Conservation (phyloP, 306 rosid genomes). For the Alnus rubra region DNA sequence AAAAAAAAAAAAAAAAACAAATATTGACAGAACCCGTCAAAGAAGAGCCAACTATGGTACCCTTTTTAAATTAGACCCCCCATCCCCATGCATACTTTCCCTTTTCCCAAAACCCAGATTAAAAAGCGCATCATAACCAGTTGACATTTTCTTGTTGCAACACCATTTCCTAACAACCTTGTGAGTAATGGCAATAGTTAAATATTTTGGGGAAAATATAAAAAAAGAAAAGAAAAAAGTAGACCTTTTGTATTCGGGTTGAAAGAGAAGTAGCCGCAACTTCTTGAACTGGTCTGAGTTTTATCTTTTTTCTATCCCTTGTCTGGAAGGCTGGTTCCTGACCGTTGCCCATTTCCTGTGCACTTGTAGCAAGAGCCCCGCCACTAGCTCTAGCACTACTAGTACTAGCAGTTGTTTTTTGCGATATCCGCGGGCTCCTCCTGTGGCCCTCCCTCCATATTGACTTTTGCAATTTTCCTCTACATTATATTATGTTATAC, state of each 20-base stretch:
- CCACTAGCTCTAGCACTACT: background rate
- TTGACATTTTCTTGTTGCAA: too few species aligned
- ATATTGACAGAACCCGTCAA: background rate
- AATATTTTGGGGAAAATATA: background rate
- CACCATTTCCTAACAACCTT: too few species aligned
- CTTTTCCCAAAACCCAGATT: background rate
- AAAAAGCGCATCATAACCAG: background rate
- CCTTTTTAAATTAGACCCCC: background rate
- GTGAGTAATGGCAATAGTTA: too few species aligned
- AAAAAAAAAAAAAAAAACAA: too few species aligned
- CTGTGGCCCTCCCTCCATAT: conserved; percentile 44
- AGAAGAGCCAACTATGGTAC: background rate
- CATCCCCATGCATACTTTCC: background rate
- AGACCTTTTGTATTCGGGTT: conserved; percentile 14
- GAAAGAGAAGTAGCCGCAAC: conserved; percentile 16
- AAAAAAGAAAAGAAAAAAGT: background rate
- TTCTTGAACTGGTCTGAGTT: conserved; percentile 34
- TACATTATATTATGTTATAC: conserved; percentile 10
- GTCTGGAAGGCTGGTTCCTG: conserved; percentile 50
- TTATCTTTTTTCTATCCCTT: conserved; percentile 43
- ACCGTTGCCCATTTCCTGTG: conserved; percentile 14
- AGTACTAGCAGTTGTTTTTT: conserved; percentile 25
- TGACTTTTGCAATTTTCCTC: conserved; percentile 38
- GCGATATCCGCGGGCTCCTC: conserved; percentile 52
- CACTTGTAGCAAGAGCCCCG: background rate